Evolutionary conservation across 129 eudicot species (phyloP).

Genomic region (Escallonia herrerae): DNA sequence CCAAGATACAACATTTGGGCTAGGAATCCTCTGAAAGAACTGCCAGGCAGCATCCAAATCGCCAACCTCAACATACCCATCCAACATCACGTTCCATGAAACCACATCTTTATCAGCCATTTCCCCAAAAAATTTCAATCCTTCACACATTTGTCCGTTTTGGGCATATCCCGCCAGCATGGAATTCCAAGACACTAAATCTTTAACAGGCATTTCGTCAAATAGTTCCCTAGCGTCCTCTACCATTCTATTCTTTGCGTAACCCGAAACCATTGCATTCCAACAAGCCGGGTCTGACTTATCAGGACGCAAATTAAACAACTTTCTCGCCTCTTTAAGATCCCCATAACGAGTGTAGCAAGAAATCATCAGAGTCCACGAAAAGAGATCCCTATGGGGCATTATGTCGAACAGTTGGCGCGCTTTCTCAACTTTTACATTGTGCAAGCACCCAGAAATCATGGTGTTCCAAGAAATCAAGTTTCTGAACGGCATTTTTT

Average conservation of each 20-base stretch:
- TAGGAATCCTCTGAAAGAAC: slow-evolving; percentile 27
- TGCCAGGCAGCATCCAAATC: slow-evolving; percentile 43
- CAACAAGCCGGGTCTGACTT: slow-evolving; percentile 50
- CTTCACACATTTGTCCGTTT: slow-evolving; percentile 35
- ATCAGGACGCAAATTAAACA: slow-evolving; percentile 34
- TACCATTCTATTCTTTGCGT: slow-evolving; percentile 26
- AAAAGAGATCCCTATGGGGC: slow-evolving; percentile 35
- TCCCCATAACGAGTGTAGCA: slow-evolving; percentile 41
- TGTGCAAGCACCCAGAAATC: slow-evolving; percentile 51
- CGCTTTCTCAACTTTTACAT: slow-evolving; percentile 33
- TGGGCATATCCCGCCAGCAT: slow-evolving; percentile 64
- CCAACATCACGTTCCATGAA: slow-evolving; percentile 53
- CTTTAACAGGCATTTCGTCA: slow-evolving; percentile 42
- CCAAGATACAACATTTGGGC: slow-evolving; percentile 45
- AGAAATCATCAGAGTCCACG: slow-evolving; percentile 50
- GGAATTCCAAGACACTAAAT: slow-evolving; percentile 46
- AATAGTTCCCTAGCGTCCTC: slow-evolving; percentile 35
- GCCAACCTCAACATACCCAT: slow-evolving; percentile 46
- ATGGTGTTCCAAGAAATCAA: slow-evolving; percentile 67
- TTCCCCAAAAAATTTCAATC: slow-evolving; percentile 33
- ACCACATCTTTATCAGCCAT: slow-evolving; percentile 42
- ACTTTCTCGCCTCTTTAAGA: slow-evolving; percentile 33
- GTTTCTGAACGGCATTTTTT: slow-evolving; percentile 42
- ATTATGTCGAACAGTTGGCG: slow-evolving; percentile 44
- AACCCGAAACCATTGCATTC: slow-evolving; percentile 56